Base-by-base conservation (phyloP, 148 eudicot genomes). In the Camellia japonica region DNA sequence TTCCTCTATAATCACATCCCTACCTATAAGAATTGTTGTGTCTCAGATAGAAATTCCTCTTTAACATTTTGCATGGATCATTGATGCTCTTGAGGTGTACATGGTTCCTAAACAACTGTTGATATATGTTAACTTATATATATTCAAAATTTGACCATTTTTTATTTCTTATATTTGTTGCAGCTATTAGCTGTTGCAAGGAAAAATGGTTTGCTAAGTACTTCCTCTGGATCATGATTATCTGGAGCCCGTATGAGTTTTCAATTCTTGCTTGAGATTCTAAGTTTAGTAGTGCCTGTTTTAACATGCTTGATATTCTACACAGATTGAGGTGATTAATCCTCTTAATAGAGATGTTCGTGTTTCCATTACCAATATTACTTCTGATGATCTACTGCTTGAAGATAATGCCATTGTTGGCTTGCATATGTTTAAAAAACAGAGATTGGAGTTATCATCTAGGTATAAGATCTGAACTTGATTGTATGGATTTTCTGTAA, bases 111-210 rank as follows among this genome's bases (percentile, higher is more conserved):
- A 23, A 23, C 30, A 23, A 23, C 30, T 23, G 30, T 23, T 23
- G 30, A 23, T 23, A 23, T 23, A 23, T 23, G 30, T 23, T 23
- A 0, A 23, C 30, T 23, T 23, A 23, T 23, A 23, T 23, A 23
- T 23, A 23, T 23, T 23, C 30, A 23, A 23, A 23, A 23, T 23
- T 23, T 23, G 30, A 42, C 16, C 38, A 43, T 13, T 2, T 56
- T 54, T 67, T 63, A 62, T 58, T 49, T 75, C 66, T 83, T 42
- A 73, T 65, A 15, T 49, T 79, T 84, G 76, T 73, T 87, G 90
- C 91, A 96, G 99, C 83, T 93, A 82, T 83, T 96, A 54, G 92
- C 88, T 73, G 90, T 96, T 83, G 99, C 97, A 60, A 87, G 99
- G 80, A 96, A 92, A 85, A 91, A 81, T 75, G 99, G 98, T 47